Base-by-base conservation (phyloP, 1,284 basidiomycete species). In the Marasmius oreades region DNA sequence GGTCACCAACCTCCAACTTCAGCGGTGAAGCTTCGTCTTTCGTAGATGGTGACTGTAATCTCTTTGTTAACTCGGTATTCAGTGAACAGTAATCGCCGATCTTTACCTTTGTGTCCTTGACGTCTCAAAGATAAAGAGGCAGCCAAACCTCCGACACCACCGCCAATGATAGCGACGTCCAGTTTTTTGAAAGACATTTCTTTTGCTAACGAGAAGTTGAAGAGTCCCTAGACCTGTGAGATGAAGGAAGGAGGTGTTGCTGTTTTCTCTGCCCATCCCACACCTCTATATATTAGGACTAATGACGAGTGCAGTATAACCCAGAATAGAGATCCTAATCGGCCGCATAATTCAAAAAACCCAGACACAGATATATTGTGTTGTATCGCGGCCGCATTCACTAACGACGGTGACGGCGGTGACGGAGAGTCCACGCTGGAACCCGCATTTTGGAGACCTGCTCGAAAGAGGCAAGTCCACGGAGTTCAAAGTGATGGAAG, bases 101-200 rank as follows among this genome's bases (percentile, higher is more conserved):
- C 39, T 59, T 20, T 46, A 66, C 60, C 69, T 66, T 59, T 36
- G 53, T 67, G 66, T 3, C 66, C 66, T 10, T 64, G 56, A 20
- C 66, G 55, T 50, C 66, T 48, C 18, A 67, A 50, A 16, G 64
- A 63, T 22, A 67, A 55, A 3, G 64, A 63, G 44, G 64, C 61
- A 10, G 63, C 33, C 20, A 67, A 54, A 22, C 66, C 66, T 3
- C 64, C 65, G 20, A 67, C 23, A 1, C 66, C 66, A 22, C 63
- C 66, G 5, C 66, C 66, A 16, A 67, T 55, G 33, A 67, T 48
- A 16, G 62, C 65, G 26, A 67, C 63, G 12, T 60, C 58, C 53
- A 67, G 62, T 37, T 63, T 60, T 54, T 62, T 63, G 55, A 66
- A 67, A 20, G 39, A 42, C 16, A 20, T 6, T 31, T 31, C 28